Conservation (phyloP, 2,329 filamentous ascomycete genomes). For the Periconia sp. region DNA sequence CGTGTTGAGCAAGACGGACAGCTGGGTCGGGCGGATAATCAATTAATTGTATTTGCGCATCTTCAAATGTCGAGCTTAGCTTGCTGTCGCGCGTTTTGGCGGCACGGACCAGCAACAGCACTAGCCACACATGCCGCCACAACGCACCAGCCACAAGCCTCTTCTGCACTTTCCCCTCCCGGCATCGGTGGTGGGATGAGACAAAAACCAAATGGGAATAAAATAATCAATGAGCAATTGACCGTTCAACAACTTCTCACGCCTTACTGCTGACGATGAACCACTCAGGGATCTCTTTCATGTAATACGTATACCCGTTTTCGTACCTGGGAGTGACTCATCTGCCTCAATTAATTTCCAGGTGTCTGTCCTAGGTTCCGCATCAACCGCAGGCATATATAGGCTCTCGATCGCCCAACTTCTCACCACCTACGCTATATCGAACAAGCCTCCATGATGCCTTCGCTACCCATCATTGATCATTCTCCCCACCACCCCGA, state of each 20-base stretch:
- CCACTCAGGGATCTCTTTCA: too few relatives aligned
- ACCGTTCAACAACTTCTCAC: too few relatives aligned
- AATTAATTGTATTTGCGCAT: slow-evolving; percentile 22
- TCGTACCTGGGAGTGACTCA: slow-evolving; percentile 5
- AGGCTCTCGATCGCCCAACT: not conserved
- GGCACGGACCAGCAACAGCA: slow-evolving; percentile 2
- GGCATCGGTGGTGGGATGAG: slow-evolving; percentile 1
- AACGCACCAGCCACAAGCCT: not conserved
- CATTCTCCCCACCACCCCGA: slow-evolving; percentile 86
- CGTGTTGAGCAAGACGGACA: slow-evolving; percentile 12
- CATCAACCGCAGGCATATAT: not conserved
- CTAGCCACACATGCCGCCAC: too few relatives aligned
- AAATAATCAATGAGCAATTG: too few relatives aligned
- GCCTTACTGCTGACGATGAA: too few relatives aligned
- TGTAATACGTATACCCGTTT: not conserved
- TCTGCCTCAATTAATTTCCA: not conserved
- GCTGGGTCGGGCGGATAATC: slow-evolving; percentile 5
- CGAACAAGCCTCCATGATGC: slow-evolving; percentile 37
- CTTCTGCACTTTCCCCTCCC: not conserved
- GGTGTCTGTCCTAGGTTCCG: not conserved
- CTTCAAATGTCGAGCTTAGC: slow-evolving; percentile 6
- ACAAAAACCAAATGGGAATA: not conserved
- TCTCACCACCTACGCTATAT: not conserved
- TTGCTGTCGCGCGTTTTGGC: slow-evolving; percentile 3
- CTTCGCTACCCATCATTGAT: slow-evolving; percentile 62